Percentiles rank a stretch among this genome's conserved stretches.
Evolutionary conservation across 495 filamentous ascomycete genomes (phyloP).

Genomic region (Hypomontagnella submonticulosa): DNA sequence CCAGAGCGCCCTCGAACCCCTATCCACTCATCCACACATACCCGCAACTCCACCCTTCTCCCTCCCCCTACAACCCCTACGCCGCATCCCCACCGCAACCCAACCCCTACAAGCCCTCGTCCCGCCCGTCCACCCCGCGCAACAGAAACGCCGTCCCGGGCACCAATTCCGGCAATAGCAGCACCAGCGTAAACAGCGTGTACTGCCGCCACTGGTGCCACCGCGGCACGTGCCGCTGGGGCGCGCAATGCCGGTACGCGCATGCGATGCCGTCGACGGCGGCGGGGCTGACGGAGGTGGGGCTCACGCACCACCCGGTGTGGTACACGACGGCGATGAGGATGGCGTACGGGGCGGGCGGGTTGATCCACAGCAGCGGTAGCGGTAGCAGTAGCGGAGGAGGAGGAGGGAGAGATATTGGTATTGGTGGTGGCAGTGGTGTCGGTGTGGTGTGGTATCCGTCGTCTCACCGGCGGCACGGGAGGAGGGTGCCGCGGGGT

Average conservation of each 20-base stretch:
- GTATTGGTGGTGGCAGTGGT: neutral
- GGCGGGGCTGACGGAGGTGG: conserved; percentile 51
- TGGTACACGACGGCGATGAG: conserved; percentile 47
- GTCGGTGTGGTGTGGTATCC: conserved; percentile 3
- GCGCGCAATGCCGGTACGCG: conserved; percentile 52
- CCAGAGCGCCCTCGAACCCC: neutral
- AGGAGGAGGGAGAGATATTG: too few relatives aligned
- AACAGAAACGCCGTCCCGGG: neutral
- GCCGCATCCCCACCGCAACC: neutral
- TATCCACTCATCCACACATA: neutral
- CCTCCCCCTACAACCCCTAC: neutral
- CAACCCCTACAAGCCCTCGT: neutral
- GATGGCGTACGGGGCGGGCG: conserved; percentile 11
- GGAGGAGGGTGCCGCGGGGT: conserved; percentile 23
- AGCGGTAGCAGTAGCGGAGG: too few relatives aligned
- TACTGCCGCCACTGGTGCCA: conserved; percentile 60
- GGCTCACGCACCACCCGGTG: conserved; percentile 48
- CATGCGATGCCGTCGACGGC: conserved; percentile 56
- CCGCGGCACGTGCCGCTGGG: conserved; percentile 58
- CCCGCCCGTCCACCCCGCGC: conserved; percentile 1
- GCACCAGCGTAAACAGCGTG: conserved; percentile 26
- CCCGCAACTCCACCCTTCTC: neutral
- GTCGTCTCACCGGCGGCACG: conserved; percentile 24
- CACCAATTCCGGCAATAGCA: neutral
- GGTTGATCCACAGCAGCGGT: too few relatives aligned